Conservation (phyloP, 2,329 filamentous ascomycete species). For the Paracoccidioides lutzii region DNA sequence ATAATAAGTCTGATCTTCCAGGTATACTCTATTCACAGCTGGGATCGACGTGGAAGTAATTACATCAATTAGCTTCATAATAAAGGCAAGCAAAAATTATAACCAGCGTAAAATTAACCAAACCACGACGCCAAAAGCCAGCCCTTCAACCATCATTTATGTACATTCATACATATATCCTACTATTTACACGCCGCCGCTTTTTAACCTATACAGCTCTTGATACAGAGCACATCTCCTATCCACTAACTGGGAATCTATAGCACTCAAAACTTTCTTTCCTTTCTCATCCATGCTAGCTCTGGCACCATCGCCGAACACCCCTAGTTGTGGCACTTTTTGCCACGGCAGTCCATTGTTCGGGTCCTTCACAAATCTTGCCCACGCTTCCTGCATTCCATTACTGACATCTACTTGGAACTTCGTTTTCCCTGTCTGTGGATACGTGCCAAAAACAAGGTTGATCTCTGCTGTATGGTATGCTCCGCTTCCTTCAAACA, state of each 20-base stretch:
- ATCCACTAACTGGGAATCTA: not conserved
- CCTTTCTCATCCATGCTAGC: slow-evolving; percentile 6
- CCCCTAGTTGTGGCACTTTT: slow-evolving; percentile 7
- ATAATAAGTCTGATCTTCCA: no score
- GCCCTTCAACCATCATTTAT: not conserved
- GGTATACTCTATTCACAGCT: not conserved
- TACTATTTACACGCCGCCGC: not conserved
- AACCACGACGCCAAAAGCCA: no score
- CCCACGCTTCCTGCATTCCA: slow-evolving; percentile 18
- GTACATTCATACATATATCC: not conserved
- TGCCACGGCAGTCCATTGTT: slow-evolving; percentile 15
- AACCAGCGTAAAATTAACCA: no score
- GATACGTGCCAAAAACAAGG: slow-evolving; percentile 19
- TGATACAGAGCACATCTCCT: not conserved
- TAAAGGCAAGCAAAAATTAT: no score
- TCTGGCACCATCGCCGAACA: slow-evolving; percentile 11
- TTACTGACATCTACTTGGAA: slow-evolving; percentile 13
- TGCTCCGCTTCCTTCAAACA: slow-evolving; percentile 15
- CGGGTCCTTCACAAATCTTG: slow-evolving; percentile 17
- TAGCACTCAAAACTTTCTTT: slow-evolving; percentile 6
- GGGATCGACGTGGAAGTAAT: no score
- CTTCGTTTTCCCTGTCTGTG: slow-evolving; percentile 10
- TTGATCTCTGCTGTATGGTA: slow-evolving; percentile 26
- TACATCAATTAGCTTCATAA: no score
- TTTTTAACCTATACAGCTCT: not conserved